phyloP scores from a whole-genome alignment of 805 yeast genomes.

The Ogataea dorogensis region DNA sequence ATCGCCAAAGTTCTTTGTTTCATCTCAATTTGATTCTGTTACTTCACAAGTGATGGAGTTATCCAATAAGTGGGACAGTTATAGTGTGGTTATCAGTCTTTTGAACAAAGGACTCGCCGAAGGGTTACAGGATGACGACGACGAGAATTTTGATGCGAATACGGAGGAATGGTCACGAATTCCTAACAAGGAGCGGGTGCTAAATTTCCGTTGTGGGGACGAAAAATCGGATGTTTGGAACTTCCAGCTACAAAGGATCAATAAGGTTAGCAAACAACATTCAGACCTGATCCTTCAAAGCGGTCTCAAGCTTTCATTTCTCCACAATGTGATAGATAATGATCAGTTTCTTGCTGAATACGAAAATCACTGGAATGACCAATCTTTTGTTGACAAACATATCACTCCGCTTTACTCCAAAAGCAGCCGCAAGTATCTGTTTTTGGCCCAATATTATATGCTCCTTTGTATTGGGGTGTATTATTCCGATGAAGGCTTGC shows the following conservation, averaged over 20 bases:
- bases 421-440: slow-evolving; percentile 28
- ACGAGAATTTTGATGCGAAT: slow-evolving; percentile 25
- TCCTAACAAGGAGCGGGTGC: slow-evolving; percentile 13
- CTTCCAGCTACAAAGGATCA: slow-evolving; percentile 23
- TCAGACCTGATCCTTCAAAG: slow-evolving; percentile 24
- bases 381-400: slow-evolving; percentile 24
- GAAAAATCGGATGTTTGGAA: slow-evolving; percentile 29
- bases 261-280: slow-evolving; percentile 18
- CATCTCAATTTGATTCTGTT: background rate
- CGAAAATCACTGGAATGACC: slow-evolving; percentile 36
- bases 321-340: slow-evolving; percentile 54
- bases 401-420: slow-evolving; percentile 26
- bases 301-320: slow-evolving; percentile 22
- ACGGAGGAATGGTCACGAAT: slow-evolving; percentile 32
- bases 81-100: slow-evolving; percentile 25
- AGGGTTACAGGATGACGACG: slow-evolving; percentile 25
- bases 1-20: background rate
- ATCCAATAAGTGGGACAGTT: slow-evolving; percentile 26
- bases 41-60: slow-evolving; percentile 2
- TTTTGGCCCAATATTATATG: slow-evolving; percentile 33
- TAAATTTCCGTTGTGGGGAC: slow-evolving; percentile 17
- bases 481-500: slow-evolving; percentile 27
- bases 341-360: slow-evolving; percentile 65
- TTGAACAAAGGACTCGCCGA: slow-evolving; percentile 26
- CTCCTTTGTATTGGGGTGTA: slow-evolving; percentile 32